Percentiles rank a stretch among this genome's conserved stretches.
Evolutionary conservation across 331 rosid genomes (phyloP).

Genomic region (Telfairia occidentalis): DNA sequence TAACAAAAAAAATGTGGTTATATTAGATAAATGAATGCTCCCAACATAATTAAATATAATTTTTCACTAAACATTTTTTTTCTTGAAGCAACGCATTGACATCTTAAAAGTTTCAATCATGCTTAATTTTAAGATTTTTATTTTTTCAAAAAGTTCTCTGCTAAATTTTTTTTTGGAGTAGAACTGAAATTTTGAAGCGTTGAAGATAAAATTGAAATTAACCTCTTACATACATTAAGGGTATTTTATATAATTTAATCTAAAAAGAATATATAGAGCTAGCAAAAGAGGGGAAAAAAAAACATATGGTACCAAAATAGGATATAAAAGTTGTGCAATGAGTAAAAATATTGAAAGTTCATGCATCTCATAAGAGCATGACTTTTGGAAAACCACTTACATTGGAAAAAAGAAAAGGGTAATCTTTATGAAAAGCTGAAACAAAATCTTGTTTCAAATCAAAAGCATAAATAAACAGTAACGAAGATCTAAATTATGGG

Average conservation of each 20-base stretch:
- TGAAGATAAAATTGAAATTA: too few species aligned
- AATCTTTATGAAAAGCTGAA: constrained; percentile 30
- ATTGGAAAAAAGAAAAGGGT: constrained; percentile 6
- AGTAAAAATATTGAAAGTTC: constrained; percentile 3
- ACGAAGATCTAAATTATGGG: constrained; percentile 6
- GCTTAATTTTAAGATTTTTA: too few species aligned
- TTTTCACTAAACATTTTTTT: too few species aligned
- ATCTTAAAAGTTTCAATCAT: too few species aligned
- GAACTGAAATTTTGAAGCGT: neutral
- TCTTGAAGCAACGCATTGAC: too few species aligned
- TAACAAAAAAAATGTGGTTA: too few species aligned
- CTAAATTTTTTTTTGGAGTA: neutral
- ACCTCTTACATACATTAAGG: too few species aligned
- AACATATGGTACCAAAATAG: neutral
- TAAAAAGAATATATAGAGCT: neutral
- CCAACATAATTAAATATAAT: too few species aligned
- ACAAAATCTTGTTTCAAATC: constrained; percentile 22
- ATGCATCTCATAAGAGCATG: constrained; percentile 12
- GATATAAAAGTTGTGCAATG: neutral
- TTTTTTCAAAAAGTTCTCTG: too few species aligned
- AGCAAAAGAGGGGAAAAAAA: neutral
- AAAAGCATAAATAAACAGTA: constrained; percentile 11
- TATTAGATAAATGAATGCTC: too few species aligned
- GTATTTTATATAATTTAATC: neutral
- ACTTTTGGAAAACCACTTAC: constrained; percentile 5